These are phyloP conservation scores for Fusarium sp. DNA, from an alignment of 2,329 filamentous ascomycete genomes.

Conservation along the genomic window DNA sequence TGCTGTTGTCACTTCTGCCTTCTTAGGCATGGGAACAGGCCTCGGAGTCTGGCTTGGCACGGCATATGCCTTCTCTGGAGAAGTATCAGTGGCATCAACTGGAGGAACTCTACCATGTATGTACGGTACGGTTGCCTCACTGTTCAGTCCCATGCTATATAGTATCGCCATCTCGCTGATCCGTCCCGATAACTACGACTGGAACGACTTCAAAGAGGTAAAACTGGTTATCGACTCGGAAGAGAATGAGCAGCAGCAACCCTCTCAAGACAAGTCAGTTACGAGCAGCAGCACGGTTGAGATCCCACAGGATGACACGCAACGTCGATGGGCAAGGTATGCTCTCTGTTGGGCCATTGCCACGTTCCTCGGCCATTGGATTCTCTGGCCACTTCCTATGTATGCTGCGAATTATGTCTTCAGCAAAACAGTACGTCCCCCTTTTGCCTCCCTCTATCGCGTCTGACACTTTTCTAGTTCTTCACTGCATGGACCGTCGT, in stretches of 20 bases:
- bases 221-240: conserved; percentile 6
- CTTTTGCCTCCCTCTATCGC: neutral
- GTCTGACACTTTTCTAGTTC: conserved; percentile 1
- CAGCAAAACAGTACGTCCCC: neutral
- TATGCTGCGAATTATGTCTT: neutral
- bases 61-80: conserved; percentile 56
- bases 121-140: conserved; percentile 60
- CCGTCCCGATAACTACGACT: conserved; percentile 52
- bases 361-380: conserved; percentile 22
- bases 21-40: conserved; percentile 59
- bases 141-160: conserved; percentile 51
- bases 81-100: conserved; percentile 39
- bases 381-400: neutral
- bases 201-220: conserved; percentile 43
- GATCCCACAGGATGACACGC: neutral
- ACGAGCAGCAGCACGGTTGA: neutral
- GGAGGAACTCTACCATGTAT: conserved; percentile 59
- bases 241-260: neutral
- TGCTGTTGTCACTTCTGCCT: conserved; percentile 56
- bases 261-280: neutral
- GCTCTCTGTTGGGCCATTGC: conserved; percentile 10
- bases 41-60: conserved; percentile 62
- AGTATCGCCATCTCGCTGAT: conserved; percentile 56
- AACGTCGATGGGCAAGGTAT: conserved; percentile 15
- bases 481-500: conserved; percentile 20